phyloP scores from a whole-genome alignment of 192 early-diverging fungal genomes.

The Geranomyces variabilis region DNA sequence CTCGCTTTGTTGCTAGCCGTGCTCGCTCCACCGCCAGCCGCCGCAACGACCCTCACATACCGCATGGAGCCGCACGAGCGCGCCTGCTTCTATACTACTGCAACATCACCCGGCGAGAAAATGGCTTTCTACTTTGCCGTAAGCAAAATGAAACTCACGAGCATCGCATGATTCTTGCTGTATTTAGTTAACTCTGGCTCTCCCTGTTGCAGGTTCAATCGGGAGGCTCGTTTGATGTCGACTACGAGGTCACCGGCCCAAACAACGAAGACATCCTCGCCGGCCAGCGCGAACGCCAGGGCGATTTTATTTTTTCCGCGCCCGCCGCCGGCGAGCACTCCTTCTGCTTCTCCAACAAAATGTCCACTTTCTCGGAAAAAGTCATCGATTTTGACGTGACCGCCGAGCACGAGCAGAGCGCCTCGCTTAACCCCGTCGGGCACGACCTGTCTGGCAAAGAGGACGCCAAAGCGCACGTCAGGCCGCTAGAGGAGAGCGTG shows the following conservation, averaged over 20 bases:
- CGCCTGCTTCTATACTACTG: constrained; percentile 86
- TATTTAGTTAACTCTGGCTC: not conserved
- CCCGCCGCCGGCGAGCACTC: constrained; percentile 86
- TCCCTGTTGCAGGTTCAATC: constrained; percentile 75
- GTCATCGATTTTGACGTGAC: constrained; percentile 91
- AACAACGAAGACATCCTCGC: constrained; percentile 66
- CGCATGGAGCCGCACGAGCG: constrained; percentile 85
- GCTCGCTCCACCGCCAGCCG: not conserved
- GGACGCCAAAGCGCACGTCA: constrained; percentile 53
- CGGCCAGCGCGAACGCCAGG: constrained; percentile 89
- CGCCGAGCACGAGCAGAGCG: constrained; percentile 77
- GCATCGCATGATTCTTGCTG: not conserved
- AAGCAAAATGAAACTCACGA: constrained; percentile 37
- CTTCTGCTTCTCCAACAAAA: constrained; percentile 96
- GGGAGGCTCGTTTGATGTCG: constrained; percentile 96
- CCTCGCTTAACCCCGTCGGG: constrained; percentile 2
- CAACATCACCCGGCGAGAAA: constrained; percentile 84
- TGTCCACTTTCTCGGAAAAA: constrained; percentile 95
- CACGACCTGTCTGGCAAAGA: constrained; percentile 21
- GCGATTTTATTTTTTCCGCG: constrained; percentile 92
- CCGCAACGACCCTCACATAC: constrained; percentile 79
- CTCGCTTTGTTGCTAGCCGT: too few relatives aligned
- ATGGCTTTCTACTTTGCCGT: constrained; percentile 98
- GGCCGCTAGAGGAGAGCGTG: constrained; percentile 56
- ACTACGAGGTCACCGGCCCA: constrained; percentile 85